phyloP scores from a whole-genome alignment of 2,329 filamentous ascomycete genomes.

The Trichoderma citrinoviride region DNA sequence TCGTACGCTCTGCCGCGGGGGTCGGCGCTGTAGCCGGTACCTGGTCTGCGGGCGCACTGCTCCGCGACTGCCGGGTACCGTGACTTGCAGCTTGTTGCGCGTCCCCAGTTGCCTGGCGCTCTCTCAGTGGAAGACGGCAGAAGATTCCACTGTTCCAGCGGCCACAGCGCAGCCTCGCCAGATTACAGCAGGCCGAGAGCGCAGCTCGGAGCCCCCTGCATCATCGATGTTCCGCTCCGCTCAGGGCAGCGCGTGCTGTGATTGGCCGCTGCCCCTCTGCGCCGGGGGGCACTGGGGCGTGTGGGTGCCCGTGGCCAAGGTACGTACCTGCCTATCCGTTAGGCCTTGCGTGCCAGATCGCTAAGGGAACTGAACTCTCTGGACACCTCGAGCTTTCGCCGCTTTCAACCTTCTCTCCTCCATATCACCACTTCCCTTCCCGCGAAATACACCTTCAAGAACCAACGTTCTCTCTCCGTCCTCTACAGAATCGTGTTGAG shows the following conservation, averaged over 20 bases:
- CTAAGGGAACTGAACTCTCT: constrained; percentile 10
- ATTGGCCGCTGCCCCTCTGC: constrained; percentile 36
- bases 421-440: constrained; percentile 11
- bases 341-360: constrained; percentile 15
- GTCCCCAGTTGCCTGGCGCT: constrained; percentile 24
- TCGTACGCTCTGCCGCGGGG: constrained; percentile 3
- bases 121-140: constrained; percentile 31
- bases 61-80: not conserved
- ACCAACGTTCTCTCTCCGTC: not conserved
- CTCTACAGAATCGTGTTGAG: not conserved
- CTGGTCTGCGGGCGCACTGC: not conserved
- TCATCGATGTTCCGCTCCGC: constrained; percentile 39
- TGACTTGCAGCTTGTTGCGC: constrained; percentile 19
- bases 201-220: constrained; percentile 25
- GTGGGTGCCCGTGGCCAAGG: constrained; percentile 20
- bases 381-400: constrained; percentile 26
- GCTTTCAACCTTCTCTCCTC: constrained; percentile 23
- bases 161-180: constrained; percentile 13
- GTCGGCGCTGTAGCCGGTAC: too few species aligned
- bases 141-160: constrained; percentile 32
- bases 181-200: constrained; percentile 23
- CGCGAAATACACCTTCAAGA: constrained; percentile 2
- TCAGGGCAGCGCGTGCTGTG: constrained; percentile 31
- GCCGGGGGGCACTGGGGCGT: constrained; percentile 10
- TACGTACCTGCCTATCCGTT: too few species aligned